Conservation (phyloP, 108 stramenopile species). For the Skeletonema tropicum region DNA sequence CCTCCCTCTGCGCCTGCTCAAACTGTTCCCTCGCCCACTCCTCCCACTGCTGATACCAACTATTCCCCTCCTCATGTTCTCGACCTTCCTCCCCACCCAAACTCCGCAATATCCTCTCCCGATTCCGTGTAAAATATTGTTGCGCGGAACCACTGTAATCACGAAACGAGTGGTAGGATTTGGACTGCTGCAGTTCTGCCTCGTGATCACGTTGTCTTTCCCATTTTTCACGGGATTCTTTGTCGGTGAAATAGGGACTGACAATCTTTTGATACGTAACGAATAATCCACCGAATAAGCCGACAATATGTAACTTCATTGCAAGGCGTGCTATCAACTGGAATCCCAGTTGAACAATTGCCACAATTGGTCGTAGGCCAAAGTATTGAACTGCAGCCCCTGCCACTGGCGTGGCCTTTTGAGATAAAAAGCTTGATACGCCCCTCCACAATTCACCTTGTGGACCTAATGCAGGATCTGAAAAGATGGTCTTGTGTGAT, state of each 20-base stretch:
- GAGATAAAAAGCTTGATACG: slow-evolving; percentile 40
- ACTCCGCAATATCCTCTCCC: slow-evolving; percentile 51
- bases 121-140: slow-evolving; percentile 57
- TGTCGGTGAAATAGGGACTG: slow-evolving; percentile 73
- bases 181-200: slow-evolving; percentile 40
- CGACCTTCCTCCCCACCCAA: slow-evolving; percentile 57
- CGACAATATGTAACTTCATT: slow-evolving; percentile 61
- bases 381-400: slow-evolving; percentile 39
- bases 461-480: slow-evolving; percentile 3
- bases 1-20: slow-evolving; percentile 53
- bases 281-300: slow-evolving; percentile 57
- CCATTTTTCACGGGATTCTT: slow-evolving; percentile 72
- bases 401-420: slow-evolving; percentile 28
- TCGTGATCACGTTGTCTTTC: slow-evolving; percentile 81
- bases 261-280: slow-evolving; percentile 79
- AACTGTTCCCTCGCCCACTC: slow-evolving; percentile 76
- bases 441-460: slow-evolving; percentile 6
- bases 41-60: slow-evolving; percentile 86
- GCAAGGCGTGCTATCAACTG: slow-evolving; percentile 27
- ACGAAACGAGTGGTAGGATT: slow-evolving; percentile 35
- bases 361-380: slow-evolving; percentile 37
- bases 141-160: slow-evolving; percentile 59
- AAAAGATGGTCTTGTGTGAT: slow-evolving; percentile 55
- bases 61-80: slow-evolving; percentile 57
- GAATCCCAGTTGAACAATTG: slow-evolving; percentile 15